Base-by-base conservation (phyloP, 177 flowering plant genomes). In the Vitis hybrid region DNA sequence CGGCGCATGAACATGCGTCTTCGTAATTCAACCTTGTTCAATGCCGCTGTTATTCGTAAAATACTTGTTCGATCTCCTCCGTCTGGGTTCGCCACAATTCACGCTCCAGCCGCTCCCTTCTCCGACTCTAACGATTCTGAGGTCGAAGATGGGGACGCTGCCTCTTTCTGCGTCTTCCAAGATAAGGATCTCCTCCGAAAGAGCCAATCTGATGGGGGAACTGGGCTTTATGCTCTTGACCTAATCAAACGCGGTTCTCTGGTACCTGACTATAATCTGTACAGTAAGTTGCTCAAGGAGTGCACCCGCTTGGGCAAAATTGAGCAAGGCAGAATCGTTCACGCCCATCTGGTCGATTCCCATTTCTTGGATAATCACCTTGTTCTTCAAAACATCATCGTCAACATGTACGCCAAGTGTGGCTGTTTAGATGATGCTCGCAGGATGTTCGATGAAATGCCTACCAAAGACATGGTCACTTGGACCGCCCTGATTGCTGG, bases 401-500 rank as follows among this genome's bases (percentile, higher is more conserved):
- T 89, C 52, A 79, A 83, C 66, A 81, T 87, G 89, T 90, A 84
- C 74, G 79, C 82, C 0, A 88, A 84, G 68, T 87, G 92, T 62
- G 82, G 86, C n/a, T 56, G 70, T 65, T 60, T 87, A 63, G 83
- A 62, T 4, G 87, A 85, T 15, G 91, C 88, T 0, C 84, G 81
- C 6, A 74, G 73, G 19, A 51, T 79, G 64, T 89, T 89, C 54
- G 90, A 88, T 30, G 75, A 82, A 74, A 88, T 88, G 88, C 76
- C 74, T 40, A 60, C 18, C n/a, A 85, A 66, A 68, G 87, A 86
- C 48, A 73, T 77, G 76, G 87, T 87, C n/a, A 71, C 86, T 11
- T 89, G 89, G 86, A 89, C 88, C 48, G 79, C 82, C 46, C 56
- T 89, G 74, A 85, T 89, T 65, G 72, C 84, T 50, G 90, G 88